Evolutionary conservation across 2,329 filamentous ascomycete genomes (phyloP).

Genomic region (Colletotrichum eremochloae): DNA sequence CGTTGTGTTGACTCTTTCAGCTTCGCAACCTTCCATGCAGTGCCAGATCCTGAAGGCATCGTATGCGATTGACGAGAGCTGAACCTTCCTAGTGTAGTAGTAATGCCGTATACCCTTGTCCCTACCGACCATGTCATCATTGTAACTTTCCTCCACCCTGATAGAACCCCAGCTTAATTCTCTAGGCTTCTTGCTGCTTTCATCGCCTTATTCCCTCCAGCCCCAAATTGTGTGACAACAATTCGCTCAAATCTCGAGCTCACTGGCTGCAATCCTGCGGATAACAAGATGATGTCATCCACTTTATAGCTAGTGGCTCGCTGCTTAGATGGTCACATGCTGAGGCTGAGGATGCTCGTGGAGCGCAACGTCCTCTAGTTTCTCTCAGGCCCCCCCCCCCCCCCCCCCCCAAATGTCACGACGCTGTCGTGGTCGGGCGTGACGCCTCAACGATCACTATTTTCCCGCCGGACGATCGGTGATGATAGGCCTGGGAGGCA

Average conservation of each 20-base stretch:
- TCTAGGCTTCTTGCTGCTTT: background rate
- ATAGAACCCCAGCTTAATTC: background rate
- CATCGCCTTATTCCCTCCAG: background rate
- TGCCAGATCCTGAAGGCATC: background rate
- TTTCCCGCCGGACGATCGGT: background rate
- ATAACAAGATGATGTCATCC: background rate
- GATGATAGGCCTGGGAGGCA: background rate
- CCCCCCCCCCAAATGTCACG: background rate
- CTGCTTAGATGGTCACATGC: background rate
- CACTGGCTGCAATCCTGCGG: background rate
- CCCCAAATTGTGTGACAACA: background rate
- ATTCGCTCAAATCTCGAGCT: background rate
- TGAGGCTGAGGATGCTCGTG: background rate
- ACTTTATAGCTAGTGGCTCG: background rate
- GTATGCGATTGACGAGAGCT: background rate
- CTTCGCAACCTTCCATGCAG: background rate
- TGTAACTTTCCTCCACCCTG: background rate
- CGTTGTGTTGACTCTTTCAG: background rate
- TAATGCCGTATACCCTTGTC: background rate
- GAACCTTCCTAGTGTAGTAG: background rate
- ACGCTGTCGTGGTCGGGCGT: background rate
- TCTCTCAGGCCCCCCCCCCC: background rate
- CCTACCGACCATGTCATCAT: constrained; percentile 13
- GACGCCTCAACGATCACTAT: background rate
- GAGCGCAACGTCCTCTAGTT: too few relatives aligned